Evolutionary conservation across 2,329 filamentous ascomycete genomes (phyloP), one percentile per base, ranked within the genome.

Genomic region (Botryosphaeria dothidea): DNA sequence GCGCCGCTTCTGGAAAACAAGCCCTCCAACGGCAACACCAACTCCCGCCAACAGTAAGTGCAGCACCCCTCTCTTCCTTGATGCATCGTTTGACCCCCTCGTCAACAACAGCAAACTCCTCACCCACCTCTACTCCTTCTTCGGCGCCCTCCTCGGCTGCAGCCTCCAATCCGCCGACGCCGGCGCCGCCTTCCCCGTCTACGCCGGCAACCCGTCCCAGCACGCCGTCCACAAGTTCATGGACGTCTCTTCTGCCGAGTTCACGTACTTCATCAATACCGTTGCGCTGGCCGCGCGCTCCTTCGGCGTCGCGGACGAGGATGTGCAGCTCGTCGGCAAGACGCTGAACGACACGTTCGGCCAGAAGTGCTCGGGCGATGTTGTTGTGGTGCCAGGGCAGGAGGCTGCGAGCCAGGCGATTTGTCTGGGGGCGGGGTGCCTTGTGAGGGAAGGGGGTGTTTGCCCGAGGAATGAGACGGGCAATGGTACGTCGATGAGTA

Each of bases 91-190:
- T n/a, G n/a, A n/a, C n/a, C n/a, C n/a, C n/a, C n/a, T n/a, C n/a
- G n/a, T n/a, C 46, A 17, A 7, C 15, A 9, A 17, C 65, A 85
- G 84, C 73, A 80, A 80, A 67, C 83, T 89, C 64, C 74, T 89
- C 67, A 88, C 84, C 49, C 86, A 88, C 71, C 77, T 89, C 41
- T 88, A 89, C 77, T 75, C 84, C 68, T 88, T 84, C 80, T 89
- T 89, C 71, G 86, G 85, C 58, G 78, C 78, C 25, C 80, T 89
- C 23, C 81, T 88, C 45, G 82, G 83, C 62, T 62, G 58, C 58
- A 38, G 7, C 21, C 57, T 19, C 13, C 57, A 36, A 17, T 31
- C 41, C 7, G 1, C 27, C 11, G 31, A 41, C 21, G 3, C 29
- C 23, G 15, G 15, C 51, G 41, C 69, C 60, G 57, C 64, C 23